phyloP scores from a whole-genome alignment of 2,329 filamentous ascomycete genomes.

The Ophiostoma triangulosporum region DNA sequence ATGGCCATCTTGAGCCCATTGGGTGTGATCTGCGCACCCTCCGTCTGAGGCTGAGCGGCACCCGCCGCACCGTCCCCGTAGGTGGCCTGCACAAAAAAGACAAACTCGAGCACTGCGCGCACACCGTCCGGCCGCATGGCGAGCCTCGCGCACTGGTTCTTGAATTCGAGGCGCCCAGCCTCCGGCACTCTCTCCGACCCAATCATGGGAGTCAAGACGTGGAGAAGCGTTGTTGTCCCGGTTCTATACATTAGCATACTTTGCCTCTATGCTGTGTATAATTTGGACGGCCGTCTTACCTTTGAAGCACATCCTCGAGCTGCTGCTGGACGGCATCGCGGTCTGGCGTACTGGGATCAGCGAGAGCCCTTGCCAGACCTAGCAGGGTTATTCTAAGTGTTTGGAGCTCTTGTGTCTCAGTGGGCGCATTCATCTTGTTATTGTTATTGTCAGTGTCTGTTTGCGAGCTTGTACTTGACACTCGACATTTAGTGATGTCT shows the following conservation, averaged over 20 bases:
- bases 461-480: background rate
- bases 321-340: constrained; percentile 20
- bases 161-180: constrained; percentile 46
- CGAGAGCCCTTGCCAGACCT: constrained; percentile 34
- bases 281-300: too few species aligned
- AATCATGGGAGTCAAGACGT: constrained; percentile 47
- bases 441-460: background rate
- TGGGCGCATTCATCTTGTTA: constrained; percentile 9
- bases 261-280: constrained; percentile 10
- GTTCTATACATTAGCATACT: constrained; percentile 7
- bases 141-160: constrained; percentile 43
- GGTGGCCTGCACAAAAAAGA: constrained; percentile 51
- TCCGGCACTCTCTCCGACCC: constrained; percentile 44
- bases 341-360: constrained; percentile 27
- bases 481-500: background rate
- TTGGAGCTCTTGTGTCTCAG: background rate
- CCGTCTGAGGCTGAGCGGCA: constrained; percentile 33
- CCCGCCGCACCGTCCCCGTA: constrained; percentile 22
- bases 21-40: constrained; percentile 51
- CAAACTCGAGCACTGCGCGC: constrained; percentile 54
- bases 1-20: constrained; percentile 53
- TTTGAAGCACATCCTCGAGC: constrained; percentile 35
- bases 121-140: constrained; percentile 52
- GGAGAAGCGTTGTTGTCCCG: constrained; percentile 37
- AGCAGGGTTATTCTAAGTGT: constrained; percentile 23